Evolutionary conservation across 768 basidiomycete species (phyloP).

Genomic region (Phaeolepiota aurea): DNA sequence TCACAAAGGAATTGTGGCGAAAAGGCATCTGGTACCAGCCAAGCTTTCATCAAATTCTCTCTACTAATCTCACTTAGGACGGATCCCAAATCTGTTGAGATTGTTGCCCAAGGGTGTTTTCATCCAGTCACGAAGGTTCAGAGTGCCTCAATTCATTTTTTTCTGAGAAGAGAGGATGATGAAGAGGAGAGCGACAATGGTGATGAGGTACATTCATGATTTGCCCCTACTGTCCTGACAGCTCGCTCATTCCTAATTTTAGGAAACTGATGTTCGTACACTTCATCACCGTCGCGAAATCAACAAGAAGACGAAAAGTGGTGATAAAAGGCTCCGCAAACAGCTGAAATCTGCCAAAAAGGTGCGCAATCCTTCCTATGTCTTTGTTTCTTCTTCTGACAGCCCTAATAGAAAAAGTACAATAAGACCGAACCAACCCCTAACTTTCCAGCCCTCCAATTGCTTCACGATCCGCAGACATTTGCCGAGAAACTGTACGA

Average conservation of each 20-base stretch:
- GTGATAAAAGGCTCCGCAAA: constrained; percentile 73
- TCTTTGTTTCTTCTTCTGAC: constrained; percentile 1
- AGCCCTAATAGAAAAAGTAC: constrained; percentile 22
- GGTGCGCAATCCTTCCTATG: too few relatives aligned
- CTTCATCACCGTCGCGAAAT: constrained; percentile 84
- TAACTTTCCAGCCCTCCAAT: constrained; percentile 90
- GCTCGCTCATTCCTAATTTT: not conserved
- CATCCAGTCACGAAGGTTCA: constrained; percentile 94
- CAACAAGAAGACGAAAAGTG: constrained; percentile 86
- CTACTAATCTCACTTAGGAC: constrained; percentile 39
- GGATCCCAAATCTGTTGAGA: constrained; percentile 88
- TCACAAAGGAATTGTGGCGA: constrained; percentile 91
- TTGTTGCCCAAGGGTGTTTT: constrained; percentile 85
- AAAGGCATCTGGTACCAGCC: constrained; percentile 74
- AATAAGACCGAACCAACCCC: constrained; percentile 25
- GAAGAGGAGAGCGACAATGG: constrained; percentile 68
- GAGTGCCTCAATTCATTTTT: constrained; percentile 91
- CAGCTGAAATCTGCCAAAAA: constrained; percentile 69
- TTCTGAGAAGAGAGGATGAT: constrained; percentile 83
- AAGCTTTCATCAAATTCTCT: not conserved
- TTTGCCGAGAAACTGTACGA: constrained; percentile 94
- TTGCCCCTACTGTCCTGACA: not conserved
- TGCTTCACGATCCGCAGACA: constrained; percentile 91
- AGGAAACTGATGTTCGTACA: constrained; percentile 62
- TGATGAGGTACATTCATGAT: constrained; percentile 41